Percentiles rank a stretch among this genome's conserved stretches.
Conservation (phyloP, 108 stramenopile species). For the Cyclotella kingstonii region DNA sequence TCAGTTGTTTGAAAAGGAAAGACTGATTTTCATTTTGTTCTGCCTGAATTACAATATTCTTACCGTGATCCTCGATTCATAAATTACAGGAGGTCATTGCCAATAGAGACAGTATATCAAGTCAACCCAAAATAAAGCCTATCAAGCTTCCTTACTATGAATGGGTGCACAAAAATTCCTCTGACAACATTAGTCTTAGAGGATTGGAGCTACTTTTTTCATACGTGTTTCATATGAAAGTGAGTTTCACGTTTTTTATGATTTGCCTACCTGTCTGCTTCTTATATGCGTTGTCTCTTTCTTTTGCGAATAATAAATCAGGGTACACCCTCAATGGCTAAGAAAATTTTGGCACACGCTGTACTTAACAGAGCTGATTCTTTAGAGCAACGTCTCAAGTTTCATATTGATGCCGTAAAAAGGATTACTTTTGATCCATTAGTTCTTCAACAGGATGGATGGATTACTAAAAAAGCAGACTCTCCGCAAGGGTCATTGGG, state of each 20-base stretch:
- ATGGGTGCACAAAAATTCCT: slow-evolving; percentile 50
- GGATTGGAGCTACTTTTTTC: slow-evolving; percentile 62
- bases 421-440: slow-evolving; percentile 71
- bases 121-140: slow-evolving; percentile 29
- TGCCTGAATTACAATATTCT: too few relatives aligned
- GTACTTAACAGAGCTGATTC: slow-evolving; percentile 32
- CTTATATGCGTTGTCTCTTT: background rate
- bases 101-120: slow-evolving; percentile 43
- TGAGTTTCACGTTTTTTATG: too few relatives aligned
- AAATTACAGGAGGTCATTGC: slow-evolving; percentile 58
- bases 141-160: slow-evolving; percentile 39
- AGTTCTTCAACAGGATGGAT: slow-evolving; percentile 80
- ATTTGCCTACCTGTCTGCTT: background rate
- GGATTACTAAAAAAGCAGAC: slow-evolving; percentile 64
- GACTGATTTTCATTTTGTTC: too few relatives aligned
- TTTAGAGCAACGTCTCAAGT: slow-evolving; percentile 30
- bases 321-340: slow-evolving; percentile 59
- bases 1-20: slow-evolving; percentile 46
- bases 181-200: slow-evolving; percentile 31
- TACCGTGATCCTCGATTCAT: too few relatives aligned
- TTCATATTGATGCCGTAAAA: slow-evolving; percentile 44
- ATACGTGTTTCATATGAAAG: slow-evolving; percentile 61
- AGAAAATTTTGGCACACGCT: slow-evolving; percentile 56
- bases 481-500: slow-evolving; percentile 66
- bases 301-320: background rate